Evolutionary conservation across 2,329 filamentous ascomycete genomes (phyloP).

Genomic region (Thielaviopsis musarum): DNA sequence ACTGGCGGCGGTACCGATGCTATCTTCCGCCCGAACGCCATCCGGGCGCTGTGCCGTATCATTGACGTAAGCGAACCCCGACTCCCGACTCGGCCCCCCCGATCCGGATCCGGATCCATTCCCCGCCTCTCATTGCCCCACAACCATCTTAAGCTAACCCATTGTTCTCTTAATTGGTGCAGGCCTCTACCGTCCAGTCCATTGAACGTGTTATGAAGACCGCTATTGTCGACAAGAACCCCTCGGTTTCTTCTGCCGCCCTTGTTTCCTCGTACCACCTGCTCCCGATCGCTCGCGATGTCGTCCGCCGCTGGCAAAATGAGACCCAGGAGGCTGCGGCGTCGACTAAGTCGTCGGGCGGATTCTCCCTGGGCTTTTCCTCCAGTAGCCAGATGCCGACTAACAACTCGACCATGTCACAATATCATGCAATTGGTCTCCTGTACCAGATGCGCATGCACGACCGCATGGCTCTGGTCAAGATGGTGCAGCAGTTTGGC

Average conservation of each 20-base stretch:
- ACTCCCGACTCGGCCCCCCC: background rate
- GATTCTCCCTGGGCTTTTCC: conserved; percentile 86
- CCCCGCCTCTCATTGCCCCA: background rate
- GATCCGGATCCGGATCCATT: background rate
- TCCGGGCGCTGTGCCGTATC: conserved; percentile 85
- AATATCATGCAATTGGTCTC: conserved; percentile 95
- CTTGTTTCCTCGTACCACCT: conserved; percentile 96
- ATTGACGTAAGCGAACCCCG: conserved; percentile 55
- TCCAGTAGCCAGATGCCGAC: conserved; percentile 58
- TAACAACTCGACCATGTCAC: conserved; percentile 91
- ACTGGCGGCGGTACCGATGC: conserved; percentile 89
- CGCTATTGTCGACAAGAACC: conserved; percentile 96
- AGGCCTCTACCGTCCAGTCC: conserved; percentile 89
- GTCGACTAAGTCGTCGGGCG: conserved; percentile 70
- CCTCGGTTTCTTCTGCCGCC: conserved; percentile 88
- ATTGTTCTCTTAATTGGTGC: conserved; percentile 11
- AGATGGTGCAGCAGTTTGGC: conserved; percentile 99
- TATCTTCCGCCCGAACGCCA: conserved; percentile 88
- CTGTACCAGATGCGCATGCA: conserved; percentile 96
- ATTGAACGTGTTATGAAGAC: conserved; percentile 99
- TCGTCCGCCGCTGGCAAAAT: conserved; percentile 94
- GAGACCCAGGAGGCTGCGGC: conserved; percentile 95
- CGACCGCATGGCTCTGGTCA: conserved; percentile 94
- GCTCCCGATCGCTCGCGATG: conserved; percentile 85
- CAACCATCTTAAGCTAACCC: background rate